Evolutionary conservation across 768 basidiomycete genomes (phyloP), one percentile per base, ranked within the genome.

Genomic region (Tylopilus plumbeoviolaceoides): DNA sequence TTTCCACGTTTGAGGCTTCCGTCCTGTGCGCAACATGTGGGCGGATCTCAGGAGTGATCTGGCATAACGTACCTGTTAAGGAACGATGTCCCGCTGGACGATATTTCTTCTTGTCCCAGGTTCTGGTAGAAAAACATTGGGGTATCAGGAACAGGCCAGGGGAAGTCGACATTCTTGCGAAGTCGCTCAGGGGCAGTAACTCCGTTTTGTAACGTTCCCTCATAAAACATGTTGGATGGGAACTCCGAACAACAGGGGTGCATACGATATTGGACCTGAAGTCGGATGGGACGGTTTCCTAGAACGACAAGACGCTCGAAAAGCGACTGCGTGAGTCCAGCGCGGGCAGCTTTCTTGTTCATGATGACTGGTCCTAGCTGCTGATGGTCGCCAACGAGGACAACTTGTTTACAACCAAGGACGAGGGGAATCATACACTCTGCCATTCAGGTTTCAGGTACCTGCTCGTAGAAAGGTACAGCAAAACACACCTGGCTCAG

Each of bases 101-200:
- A 98, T 51, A 99, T 99, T 68, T 99, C 97, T 66, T 99, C 97
- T 63, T 98, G 95, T 0, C 97, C 97, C 45, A 99, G 72, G 64
- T 99, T 99, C 79, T 98, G 95, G 72, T 99, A 98, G 76, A 98
- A 99, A 77, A 98, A 98, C 95, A 99, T 98, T 15, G 97, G 97
- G 1, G 93, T 95, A 63, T 95, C 93, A 15, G 90, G 88, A 38
- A 90, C 83, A 7, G 97, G 97, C 97, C 97, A 98, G 0, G 97
- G 97, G 73, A 98, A 99, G 69, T 98, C 97, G 39, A 98, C 95
- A 59, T 98, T 95, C 80, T 95, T 98, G 73, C 95, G 80, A 57
- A 99, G 75, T 38, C 97, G 83, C 69, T 99, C 97, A 5, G 97
- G 97, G 15, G 97, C 97, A 11, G 97, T 99, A 49, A 99, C 97